Evolutionary conservation across 2,329 filamentous ascomycete species (phyloP), one percentile per base, ranked within the genome.

Genomic region (Aureobasidium vineae): DNA sequence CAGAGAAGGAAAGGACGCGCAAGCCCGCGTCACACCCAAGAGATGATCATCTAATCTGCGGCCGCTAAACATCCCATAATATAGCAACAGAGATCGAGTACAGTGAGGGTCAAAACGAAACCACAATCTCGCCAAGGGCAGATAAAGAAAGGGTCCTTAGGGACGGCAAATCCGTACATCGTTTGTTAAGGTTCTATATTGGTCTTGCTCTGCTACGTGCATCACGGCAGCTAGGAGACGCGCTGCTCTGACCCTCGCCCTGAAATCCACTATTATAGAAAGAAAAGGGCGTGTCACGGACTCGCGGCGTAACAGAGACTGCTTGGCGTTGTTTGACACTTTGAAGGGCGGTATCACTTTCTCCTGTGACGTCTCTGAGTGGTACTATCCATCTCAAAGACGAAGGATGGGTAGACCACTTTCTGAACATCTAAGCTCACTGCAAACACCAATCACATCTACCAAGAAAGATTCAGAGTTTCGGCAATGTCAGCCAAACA

Each of bases 1-100:
- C 6, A 31, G 10, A 4, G n/a, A 8, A 45, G 28, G 36, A 36
- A 59, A 45, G 56, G 56, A 59, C 56, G 56, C 56, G 56, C 56
- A 59, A 59, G 43, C 23, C 23, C 40, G 26, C 56, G 56, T 59
- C 56, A 59, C 31, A 45, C 38, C 53, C 26, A 43, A 59, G 56
- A 28, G 21, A 19, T 33, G 40, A 26, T 59, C 56, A 59, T 59
- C 56, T 59, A 59, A 57, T n/a, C 50, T 38, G 50, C 31, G 31
- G 31, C 50, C 53, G 53, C 53, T 56, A 41, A 11, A 23, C 1
- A 38, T 11, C n/a, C 33, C 36, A 15, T 19, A 26, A 45, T 28
- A 31, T 43, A 33, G 40, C 7, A 45, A 59, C 26, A 59, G 31
- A 45, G 53, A 43, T 57, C 23, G 31, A 38, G 28, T n/a, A n/a